Evolutionary conservation across 495 filamentous ascomycete genomes (phyloP).

Genomic region (Penicillium waksmanii): DNA sequence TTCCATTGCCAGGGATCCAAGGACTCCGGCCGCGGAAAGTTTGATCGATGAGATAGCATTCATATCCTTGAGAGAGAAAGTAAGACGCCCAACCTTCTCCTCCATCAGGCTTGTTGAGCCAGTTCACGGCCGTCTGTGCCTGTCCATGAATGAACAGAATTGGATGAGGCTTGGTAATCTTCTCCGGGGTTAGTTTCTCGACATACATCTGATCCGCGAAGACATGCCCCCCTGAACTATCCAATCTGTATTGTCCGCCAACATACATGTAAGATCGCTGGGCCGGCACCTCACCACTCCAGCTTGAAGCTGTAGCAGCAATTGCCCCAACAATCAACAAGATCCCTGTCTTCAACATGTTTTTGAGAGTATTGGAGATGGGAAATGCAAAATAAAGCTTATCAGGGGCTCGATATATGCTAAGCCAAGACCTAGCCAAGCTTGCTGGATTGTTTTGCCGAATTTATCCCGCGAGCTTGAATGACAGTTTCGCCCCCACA

Average conservation of each 20-base stretch:
- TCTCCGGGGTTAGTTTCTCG: slow-evolving; percentile 51
- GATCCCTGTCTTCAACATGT: slow-evolving; percentile 11
- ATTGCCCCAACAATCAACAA: slow-evolving; percentile 11
- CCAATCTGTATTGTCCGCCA: slow-evolving; percentile 47
- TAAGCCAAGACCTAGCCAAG: not conserved
- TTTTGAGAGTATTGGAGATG: slow-evolving; percentile 1
- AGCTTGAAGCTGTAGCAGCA: slow-evolving; percentile 11
- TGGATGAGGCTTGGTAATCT: slow-evolving; percentile 36
- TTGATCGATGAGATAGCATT: slow-evolving; percentile 51
- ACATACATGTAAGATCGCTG: slow-evolving; percentile 52
- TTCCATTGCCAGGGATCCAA: slow-evolving; percentile 33
- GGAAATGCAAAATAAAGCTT: too few relatives aligned
- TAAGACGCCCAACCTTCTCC: slow-evolving; percentile 51
- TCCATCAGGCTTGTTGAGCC: slow-evolving; percentile 52
- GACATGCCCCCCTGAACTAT: slow-evolving; percentile 38
- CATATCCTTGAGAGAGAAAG: slow-evolving; percentile 49
- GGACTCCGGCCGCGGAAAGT: slow-evolving; percentile 47
- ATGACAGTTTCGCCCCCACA: too few relatives aligned
- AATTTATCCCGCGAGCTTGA: too few relatives aligned
- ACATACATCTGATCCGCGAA: slow-evolving; percentile 59
- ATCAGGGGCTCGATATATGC: not conserved
- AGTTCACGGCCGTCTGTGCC: slow-evolving; percentile 55
- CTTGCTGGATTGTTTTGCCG: too few relatives aligned
- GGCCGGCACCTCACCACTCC: slow-evolving; percentile 10
- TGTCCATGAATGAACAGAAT: slow-evolving; percentile 58